These are phyloP conservation scores for Euphorbia corollata DNA, from an alignment of 441 rosid species.

Conservation along the genomic window DNA sequence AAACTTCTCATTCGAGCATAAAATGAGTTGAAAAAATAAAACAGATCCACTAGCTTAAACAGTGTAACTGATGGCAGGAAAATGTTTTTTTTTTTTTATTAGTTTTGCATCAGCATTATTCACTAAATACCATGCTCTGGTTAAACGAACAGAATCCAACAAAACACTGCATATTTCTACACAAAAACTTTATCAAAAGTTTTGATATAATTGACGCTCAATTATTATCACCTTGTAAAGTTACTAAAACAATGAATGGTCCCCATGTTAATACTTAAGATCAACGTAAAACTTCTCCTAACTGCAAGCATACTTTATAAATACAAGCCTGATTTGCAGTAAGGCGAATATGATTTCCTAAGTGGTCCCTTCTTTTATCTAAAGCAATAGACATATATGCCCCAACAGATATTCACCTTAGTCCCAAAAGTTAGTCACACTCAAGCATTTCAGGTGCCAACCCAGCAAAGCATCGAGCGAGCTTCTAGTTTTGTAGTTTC, in stretches of 20 bases:
- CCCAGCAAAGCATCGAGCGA: not conserved
- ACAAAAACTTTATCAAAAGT: not conserved
- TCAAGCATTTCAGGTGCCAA: not conserved
- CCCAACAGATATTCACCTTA: slow-evolving; percentile 9
- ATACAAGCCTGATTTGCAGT: not conserved
- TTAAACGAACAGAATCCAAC: not conserved
- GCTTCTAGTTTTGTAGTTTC: not conserved
- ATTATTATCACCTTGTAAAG: not conserved
- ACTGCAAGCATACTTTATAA: not conserved
- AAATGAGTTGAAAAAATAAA: not conserved
- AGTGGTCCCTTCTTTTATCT: slow-evolving; percentile 13
- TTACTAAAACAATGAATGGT: not conserved
- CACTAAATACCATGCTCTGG: slow-evolving; percentile 2
- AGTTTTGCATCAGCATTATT: not conserved
- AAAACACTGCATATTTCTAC: not conserved
- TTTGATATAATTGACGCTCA: not conserved
- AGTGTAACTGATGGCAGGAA: not conserved
- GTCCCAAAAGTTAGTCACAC: not conserved
- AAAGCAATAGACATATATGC: not conserved
- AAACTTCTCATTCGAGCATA: no score
- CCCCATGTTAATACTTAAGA: slow-evolving; percentile 2
- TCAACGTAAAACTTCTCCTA: not conserved
- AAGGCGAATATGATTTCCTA: not conserved
- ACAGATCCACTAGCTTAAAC: not conserved
- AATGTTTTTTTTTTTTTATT: not conserved